These are phyloP conservation scores for Paracoccidioides lutzii DNA, from an alignment of 2,329 filamentous ascomycete species.

Conservation along the genomic window DNA sequence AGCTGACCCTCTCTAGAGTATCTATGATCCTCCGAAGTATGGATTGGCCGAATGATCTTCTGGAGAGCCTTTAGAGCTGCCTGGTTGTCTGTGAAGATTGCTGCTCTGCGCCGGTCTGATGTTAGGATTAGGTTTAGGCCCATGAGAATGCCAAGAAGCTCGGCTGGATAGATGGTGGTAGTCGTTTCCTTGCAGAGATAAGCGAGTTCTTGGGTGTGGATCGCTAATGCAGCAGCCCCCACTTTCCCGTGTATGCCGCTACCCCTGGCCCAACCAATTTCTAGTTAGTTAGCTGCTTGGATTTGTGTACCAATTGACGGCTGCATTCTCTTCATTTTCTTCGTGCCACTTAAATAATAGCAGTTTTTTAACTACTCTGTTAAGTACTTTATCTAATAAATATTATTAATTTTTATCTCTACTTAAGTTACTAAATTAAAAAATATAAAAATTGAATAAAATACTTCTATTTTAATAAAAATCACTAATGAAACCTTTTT, in stretches of 20 bases:
- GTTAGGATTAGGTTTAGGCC: conserved; percentile 14
- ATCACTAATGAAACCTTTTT: no score
- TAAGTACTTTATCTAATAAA: no score
- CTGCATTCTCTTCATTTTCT: no score
- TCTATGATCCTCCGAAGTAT: conserved; percentile 4
- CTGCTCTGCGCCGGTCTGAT: background rate
- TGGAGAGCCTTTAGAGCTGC: background rate
- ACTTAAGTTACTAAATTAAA: no score
- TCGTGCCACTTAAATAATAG: no score
- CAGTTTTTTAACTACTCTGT: no score
- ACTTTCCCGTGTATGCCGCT: conserved; percentile 18
- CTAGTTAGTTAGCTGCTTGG: conserved; percentile 16
- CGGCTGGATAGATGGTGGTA: conserved; percentile 20
- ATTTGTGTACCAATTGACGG: no score
- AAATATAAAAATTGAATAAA: no score
- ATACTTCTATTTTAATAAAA: no score
- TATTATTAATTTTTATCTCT: no score
- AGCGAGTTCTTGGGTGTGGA: conserved; percentile 5
- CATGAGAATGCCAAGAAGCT: conserved; percentile 18
- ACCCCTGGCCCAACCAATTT: conserved; percentile 14
- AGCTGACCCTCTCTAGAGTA: conserved; percentile 1
- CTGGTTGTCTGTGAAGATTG: background rate
- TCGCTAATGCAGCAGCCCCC: conserved; percentile 16
- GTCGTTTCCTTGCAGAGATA: conserved; percentile 17
- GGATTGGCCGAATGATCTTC: conserved; percentile 5